Evolutionary conservation across 148 eudicot species (phyloP).

Genomic region (Cornus suecica): DNA sequence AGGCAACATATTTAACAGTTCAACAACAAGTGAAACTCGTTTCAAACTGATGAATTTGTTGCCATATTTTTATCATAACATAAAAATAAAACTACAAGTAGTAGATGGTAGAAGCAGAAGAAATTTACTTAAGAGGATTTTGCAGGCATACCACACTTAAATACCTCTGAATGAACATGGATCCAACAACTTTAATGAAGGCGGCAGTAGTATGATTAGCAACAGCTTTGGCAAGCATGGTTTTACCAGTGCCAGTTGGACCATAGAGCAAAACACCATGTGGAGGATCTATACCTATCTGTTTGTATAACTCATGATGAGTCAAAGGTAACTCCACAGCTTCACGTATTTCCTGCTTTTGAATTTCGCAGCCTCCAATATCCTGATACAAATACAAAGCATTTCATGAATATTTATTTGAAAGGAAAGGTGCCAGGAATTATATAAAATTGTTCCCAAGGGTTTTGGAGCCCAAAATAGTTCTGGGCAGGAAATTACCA

Average conservation of each 20-base stretch:
- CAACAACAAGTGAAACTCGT: background rate
- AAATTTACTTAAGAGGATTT: background rate
- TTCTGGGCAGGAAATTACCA: background rate
- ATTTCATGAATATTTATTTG: background rate
- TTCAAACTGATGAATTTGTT: too few species aligned
- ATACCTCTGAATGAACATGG: constrained; percentile 91
- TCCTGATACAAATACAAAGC: constrained; percentile 39
- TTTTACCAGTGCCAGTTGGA: constrained; percentile 93
- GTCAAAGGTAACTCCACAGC: constrained; percentile 97
- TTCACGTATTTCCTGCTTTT: constrained; percentile 95
- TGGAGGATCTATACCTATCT: constrained; percentile 92
- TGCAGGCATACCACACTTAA: constrained; percentile 70
- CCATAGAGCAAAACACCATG: constrained; percentile 92
- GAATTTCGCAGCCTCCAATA: constrained; percentile 96
- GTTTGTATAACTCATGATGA: constrained; percentile 88
- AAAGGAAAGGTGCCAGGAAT: background rate
- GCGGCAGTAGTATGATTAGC: constrained; percentile 92
- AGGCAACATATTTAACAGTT: too few species aligned
- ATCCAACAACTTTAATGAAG: constrained; percentile 91
- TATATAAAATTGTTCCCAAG: background rate
- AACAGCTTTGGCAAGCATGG: constrained; percentile 97
- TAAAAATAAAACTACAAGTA: background rate
- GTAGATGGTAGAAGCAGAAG: background rate
- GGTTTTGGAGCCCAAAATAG: background rate
- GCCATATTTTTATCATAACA: too few species aligned